Base-by-base conservation (phyloP, 345 rosid species). In the Raphanus raphanistrum region DNA sequence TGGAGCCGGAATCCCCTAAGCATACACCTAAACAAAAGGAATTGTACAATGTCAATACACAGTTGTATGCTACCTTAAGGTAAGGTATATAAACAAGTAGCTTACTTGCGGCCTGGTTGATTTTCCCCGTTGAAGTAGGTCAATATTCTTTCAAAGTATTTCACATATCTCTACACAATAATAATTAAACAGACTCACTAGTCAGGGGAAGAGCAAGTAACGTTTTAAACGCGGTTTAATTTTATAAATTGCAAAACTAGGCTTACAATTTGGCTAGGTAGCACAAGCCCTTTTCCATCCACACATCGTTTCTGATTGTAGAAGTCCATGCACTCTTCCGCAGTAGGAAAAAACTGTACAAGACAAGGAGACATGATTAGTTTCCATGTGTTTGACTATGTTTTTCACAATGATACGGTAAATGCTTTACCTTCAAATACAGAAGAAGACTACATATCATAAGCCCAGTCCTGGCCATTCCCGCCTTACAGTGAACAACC, bases 401-500 rank as follows among this genome's bases (percentile, higher is more conserved):
- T 65, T 71, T 66, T 61, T 31, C 9, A 70, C 66, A 76, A 43
- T 4, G 43, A 70, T 26, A 61, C 8, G 66, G 55, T 0, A 38
- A 11, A 21, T 25, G 28, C 0, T 68, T 73, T 78, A 87, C 97
- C 88, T 91, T 91, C 65, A 91, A 76, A 81, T 88, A 91, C 68
- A 91, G 69, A 43, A 91, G 88, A 83, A 91, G 91, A 86, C 97
- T 88, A 78, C 93, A 91, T 76, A 91, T 91, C 97, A 91, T 91
- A 80, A 91, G 85, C 62, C 97, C 97, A 10, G 97, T 91, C 88
- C 97, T 86, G 21, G 97, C 97, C 97, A 91, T 91, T 74, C 97
- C 97, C 72, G 97, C 97, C 81, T 91, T 91, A 78, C 97, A 91
- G 84, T 91, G 97, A 72, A 91, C 97, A 75, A 83, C 97, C 73